These are phyloP conservation scores for Hebeloma cylindrosporum DNA, from an alignment of 768 basidiomycete genomes.

Conservation along the genomic window DNA sequence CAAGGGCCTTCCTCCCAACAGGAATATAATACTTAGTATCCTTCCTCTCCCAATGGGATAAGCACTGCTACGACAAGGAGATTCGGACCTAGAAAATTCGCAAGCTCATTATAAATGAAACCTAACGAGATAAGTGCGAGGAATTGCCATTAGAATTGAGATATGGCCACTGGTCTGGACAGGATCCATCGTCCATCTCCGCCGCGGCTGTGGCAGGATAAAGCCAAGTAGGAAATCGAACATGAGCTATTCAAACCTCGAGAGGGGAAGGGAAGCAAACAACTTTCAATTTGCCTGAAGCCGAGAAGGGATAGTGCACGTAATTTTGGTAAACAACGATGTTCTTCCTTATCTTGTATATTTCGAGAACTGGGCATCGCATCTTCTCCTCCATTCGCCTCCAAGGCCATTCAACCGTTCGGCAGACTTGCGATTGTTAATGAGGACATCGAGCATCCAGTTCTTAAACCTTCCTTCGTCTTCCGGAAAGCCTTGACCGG, in stretches of 20 bases:
- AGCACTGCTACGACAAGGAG: constrained; percentile 66
- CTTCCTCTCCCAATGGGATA: constrained; percentile 50
- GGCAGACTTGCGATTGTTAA: constrained; percentile 14
- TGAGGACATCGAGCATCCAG: constrained; percentile 20
- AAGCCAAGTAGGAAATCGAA: too few relatives aligned
- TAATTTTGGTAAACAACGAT: neutral
- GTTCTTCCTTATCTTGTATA: neutral
- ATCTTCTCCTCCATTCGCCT: constrained; percentile 23
- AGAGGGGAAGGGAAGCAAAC: too few relatives aligned
- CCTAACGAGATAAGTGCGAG: too few relatives aligned
- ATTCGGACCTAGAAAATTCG: constrained; percentile 41
- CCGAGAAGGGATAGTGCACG: too few relatives aligned
- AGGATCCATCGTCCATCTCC: too few relatives aligned
- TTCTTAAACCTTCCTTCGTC: constrained; percentile 24
- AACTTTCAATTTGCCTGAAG: too few relatives aligned
- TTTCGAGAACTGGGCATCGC: constrained; percentile 18
- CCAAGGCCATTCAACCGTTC: constrained; percentile 17
- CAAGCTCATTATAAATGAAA: too few relatives aligned
- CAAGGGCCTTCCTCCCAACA: constrained; percentile 58
- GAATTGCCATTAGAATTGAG: too few relatives aligned
- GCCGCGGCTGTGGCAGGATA: too few relatives aligned
- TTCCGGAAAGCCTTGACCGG: constrained; percentile 24
- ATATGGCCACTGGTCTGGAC: too few relatives aligned
- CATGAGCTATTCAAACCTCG: too few relatives aligned
- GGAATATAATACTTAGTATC: constrained; percentile 64